These are phyloP conservation scores for Lomentospora prolificans DNA, from an alignment of 2,329 filamentous ascomycete genomes.

Conservation along the genomic window DNA sequence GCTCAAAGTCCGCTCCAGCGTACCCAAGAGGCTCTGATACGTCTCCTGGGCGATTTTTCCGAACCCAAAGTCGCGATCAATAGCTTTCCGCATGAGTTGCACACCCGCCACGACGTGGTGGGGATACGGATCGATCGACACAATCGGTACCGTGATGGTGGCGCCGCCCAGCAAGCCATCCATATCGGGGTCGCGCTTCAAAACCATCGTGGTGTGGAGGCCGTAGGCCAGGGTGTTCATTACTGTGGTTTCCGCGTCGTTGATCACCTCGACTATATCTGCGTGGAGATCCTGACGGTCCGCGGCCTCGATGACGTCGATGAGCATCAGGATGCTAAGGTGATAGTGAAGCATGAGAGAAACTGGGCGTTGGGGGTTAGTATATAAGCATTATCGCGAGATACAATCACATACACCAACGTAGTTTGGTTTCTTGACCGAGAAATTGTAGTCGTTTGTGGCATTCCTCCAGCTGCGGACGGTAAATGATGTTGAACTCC, in stretches of 20 bases:
- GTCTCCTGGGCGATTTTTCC: conserved; percentile 19
- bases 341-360: conserved; percentile 24
- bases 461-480: conserved; percentile 19
- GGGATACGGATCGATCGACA: conserved; percentile 23
- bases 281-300: conserved; percentile 18
- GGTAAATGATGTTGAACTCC: conserved; percentile 19
- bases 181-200: conserved; percentile 8
- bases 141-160: conserved; percentile 17
- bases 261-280: conserved; percentile 16
- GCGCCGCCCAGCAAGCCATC: neutral
- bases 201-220: conserved; percentile 17
- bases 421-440: conserved; percentile 19
- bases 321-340: conserved; percentile 21
- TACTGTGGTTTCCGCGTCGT: conserved; percentile 20
- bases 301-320: conserved; percentile 20
- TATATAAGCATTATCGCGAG: neutral
- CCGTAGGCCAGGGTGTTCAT: conserved; percentile 23
- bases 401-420: conserved; percentile 19
- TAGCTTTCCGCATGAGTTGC: conserved; percentile 19
- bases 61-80: conserved; percentile 18
- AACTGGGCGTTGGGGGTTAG: conserved; percentile 12
- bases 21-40: conserved; percentile 17
- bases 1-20: conserved; percentile 17
- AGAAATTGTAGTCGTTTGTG: conserved; percentile 22
- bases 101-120: conserved; percentile 22